Percentiles rank a stretch among this genome's conserved stretches.
phyloP scores from a whole-genome alignment of 177 flowering plant genomes.

The Vitis hybrid region DNA sequence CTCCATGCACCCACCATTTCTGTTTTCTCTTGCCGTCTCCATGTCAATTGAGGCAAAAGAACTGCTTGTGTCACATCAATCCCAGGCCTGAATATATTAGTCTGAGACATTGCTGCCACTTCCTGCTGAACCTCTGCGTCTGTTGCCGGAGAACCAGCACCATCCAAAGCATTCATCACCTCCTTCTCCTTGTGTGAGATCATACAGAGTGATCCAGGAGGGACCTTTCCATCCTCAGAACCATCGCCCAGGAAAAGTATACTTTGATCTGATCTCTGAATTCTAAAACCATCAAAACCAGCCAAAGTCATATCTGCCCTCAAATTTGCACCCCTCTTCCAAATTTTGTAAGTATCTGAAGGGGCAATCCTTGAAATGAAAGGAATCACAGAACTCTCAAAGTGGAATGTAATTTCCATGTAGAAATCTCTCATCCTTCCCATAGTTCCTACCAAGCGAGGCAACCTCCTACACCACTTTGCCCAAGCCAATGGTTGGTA shows the following conservation, averaged over 20 bases:
- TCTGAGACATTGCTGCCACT: slow-evolving; percentile 82
- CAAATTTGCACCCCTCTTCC: slow-evolving; percentile 85
- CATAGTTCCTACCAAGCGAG: slow-evolving; percentile 73
- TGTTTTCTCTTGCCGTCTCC: slow-evolving; percentile 85
- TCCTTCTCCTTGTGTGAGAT: slow-evolving; percentile 82
- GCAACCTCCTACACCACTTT: slow-evolving; percentile 86
- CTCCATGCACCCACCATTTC: slow-evolving; percentile 84
- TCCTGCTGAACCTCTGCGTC: slow-evolving; percentile 79
- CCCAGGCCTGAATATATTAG: slow-evolving; percentile 90
- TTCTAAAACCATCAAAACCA: slow-evolving; percentile 81
- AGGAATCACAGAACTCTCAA: slow-evolving; percentile 87
- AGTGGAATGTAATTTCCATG: slow-evolving; percentile 83
- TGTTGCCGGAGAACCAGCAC: slow-evolving; percentile 67
- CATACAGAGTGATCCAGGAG: slow-evolving; percentile 78
- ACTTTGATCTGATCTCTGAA: slow-evolving; percentile 83
- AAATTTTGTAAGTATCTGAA: slow-evolving; percentile 80
- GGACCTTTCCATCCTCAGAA: slow-evolving; percentile 79
- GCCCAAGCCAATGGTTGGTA: slow-evolving; percentile 91
- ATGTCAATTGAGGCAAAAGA: slow-evolving; percentile 76
- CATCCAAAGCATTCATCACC: slow-evolving; percentile 87
- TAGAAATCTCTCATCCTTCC: slow-evolving; percentile 83
- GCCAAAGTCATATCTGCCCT: slow-evolving; percentile 95
- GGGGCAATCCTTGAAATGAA: slow-evolving; percentile 88
- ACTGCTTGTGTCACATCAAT: slow-evolving; percentile 93
- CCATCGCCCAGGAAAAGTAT: slow-evolving; percentile 86